Evolutionary conservation across 805 yeast genomes (phyloP).

Genomic region (Candida rishiriensis): DNA sequence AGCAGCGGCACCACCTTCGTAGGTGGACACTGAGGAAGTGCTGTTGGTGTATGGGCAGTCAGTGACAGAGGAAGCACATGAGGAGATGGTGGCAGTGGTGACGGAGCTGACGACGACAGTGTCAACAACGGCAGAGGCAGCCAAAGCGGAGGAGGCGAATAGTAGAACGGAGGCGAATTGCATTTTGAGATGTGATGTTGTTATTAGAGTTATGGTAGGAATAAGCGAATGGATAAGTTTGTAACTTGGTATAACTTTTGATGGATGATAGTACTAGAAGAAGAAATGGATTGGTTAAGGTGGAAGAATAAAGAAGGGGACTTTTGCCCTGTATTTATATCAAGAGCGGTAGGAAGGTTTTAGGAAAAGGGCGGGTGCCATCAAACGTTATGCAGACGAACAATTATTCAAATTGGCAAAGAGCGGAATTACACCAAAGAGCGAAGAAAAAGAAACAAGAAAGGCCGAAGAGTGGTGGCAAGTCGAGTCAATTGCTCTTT

Average conservation of each 20-base stretch:
- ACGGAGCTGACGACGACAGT: conserved; percentile 33
- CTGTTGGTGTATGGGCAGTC: conserved; percentile 37
- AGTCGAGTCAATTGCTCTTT: too few relatives aligned
- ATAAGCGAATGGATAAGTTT: conserved; percentile 2
- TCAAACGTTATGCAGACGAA: too few relatives aligned
- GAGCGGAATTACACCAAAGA: too few relatives aligned
- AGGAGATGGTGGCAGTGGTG: conserved; percentile 34
- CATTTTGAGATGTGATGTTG: conserved; percentile 28
- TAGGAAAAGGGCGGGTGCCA: too few relatives aligned
- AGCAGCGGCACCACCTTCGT: conserved; percentile 32
- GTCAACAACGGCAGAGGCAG: conserved; percentile 26
- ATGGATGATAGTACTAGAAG: neutral
- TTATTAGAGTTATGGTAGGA: neutral
- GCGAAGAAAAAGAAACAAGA: too few relatives aligned
- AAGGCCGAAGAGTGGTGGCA: too few relatives aligned
- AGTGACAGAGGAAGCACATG: conserved; percentile 34
- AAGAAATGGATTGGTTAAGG: too few relatives aligned
- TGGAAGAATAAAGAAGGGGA: conserved; percentile 1
- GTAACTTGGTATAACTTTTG: neutral
- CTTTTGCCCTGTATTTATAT: neutral
- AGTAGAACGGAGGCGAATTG: conserved; percentile 38
- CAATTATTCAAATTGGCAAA: too few relatives aligned
- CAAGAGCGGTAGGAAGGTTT: too few relatives aligned
- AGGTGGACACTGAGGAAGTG: conserved; percentile 27
- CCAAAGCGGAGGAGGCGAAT: conserved; percentile 30